Evolutionary conservation across 2,329 filamentous ascomycete species (phyloP), one percentile per base, ranked within the genome.

Genomic region (Claviceps pazoutovae): DNA sequence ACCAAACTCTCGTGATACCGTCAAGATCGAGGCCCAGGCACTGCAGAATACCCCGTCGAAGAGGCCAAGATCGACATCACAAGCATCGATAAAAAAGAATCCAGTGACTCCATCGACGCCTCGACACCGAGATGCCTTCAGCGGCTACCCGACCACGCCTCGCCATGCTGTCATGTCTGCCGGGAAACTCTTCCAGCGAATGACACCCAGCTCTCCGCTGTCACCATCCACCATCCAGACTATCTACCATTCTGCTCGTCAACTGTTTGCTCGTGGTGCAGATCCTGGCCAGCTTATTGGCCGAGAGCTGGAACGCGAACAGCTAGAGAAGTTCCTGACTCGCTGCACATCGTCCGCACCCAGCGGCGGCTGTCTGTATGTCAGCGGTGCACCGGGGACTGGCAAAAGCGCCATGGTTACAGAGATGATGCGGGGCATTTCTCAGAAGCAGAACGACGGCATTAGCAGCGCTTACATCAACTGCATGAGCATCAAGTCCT

Each of bases 391-490:
- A 4, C 93, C 93, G 2, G 93, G 93, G 11, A 98, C 93, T 0
- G 93, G 93, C 51, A 98, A 98, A 71, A 97, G 90, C 66, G 93
- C 93, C 34, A 84, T 97, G 74, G 82, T 97, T 55, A 83, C 83
- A 56, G 84, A 94, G 63, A 79, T 95, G 49, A 85, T 85, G 47
- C 71, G 79, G 47, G 73, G 80, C 44, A 68, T 84, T 48, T 70
- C 71, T 11, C 63, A 70, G 4, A 70, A 43, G 19, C 42, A 23
- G 5, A 19, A 71, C 37, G 70, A 75, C 16, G 66, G 71, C 4
- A 72, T 93, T 50, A 82, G 80, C 60, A 82, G 83, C 50, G 82
- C 83, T 2, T 91, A 90, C 62, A 78, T 98, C 74, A 98, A 98
- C 66, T 98, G 93, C 69, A 96, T 96, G 83, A 95, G 90, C 68